Base-by-base conservation (phyloP, 306 rosid species). In the Lagenaria siceraria region DNA sequence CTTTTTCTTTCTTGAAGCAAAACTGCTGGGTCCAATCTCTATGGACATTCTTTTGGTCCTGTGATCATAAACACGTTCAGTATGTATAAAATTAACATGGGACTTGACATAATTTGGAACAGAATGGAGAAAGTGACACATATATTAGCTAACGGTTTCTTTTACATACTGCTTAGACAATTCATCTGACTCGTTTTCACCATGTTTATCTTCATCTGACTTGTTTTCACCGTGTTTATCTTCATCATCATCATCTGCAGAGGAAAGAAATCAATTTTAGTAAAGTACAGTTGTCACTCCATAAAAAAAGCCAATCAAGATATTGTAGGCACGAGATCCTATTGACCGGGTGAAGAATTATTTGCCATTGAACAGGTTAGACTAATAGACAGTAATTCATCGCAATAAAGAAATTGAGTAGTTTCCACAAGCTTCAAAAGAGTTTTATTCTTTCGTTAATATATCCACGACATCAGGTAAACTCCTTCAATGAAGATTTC, bases 1-100 rank as follows among this genome's bases (percentile, higher is more conserved):
- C 86, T 92, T 95, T 89, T 94, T 94, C 90, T 95, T 92, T 82
- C 97, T 90, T 22, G 97, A 86, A 43, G 97, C 97, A 87, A 85
- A 89, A 86, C 93, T 90, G 86, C 97, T 85, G 4, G 95, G 98
- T 82, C 96, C 97, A 72, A 94, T 83, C 86, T 89, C 97, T 46
- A 84, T 82, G 25, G 98, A 85, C 89, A 88, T 87, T 86, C 98
- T 90, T 81, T 94, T 94, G 18, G 95, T 81, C 80, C 98, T 94
- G 88, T 81, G 85, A 68, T 62, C 62, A 33, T 53, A 59, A 59
- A 0, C 10, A 55, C 77, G 78, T 55, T 69, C 15, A 56, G 60
- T 54, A 72, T 31, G 10, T 14, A 51, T 3, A 18, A 10, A 19
- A 33, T 56, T 74, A 18, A 54, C 54, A 6, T 29, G 64, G 13